phyloP scores from a whole-genome alignment of 192 early-diverging fungal genomes.

The Rhizophlyctis rosea region DNA sequence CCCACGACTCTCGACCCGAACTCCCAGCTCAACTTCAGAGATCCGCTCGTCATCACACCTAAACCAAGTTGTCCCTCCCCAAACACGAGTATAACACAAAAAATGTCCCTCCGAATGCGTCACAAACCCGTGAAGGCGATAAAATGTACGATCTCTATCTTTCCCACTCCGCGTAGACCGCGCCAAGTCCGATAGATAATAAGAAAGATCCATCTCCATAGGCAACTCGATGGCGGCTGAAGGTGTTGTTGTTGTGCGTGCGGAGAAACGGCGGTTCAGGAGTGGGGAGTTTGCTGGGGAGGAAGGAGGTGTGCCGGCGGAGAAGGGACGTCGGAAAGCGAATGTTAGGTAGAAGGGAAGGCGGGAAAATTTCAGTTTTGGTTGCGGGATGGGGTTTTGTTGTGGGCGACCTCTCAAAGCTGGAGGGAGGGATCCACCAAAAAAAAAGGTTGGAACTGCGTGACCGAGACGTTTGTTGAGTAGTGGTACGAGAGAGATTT shows the following conservation, averaged over 20 bases:
- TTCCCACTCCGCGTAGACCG: neutral
- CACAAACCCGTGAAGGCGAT: constrained; percentile 43
- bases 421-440: constrained; percentile 19
- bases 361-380: constrained; percentile 9
- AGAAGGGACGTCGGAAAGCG: constrained; percentile 26
- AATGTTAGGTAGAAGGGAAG: constrained; percentile 35
- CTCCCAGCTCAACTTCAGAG: constrained; percentile 32
- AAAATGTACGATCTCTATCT: constrained; percentile 33
- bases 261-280: no score
- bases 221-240: constrained; percentile 39
- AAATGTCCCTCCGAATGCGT: constrained; percentile 44
- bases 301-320: neutral
- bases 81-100: constrained; percentile 36
- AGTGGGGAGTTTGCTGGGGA: no score
- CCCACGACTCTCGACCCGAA: constrained; percentile 31
- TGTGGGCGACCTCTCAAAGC: neutral
- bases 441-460: constrained; percentile 30
- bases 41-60: constrained; percentile 36
- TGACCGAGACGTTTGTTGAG: constrained; percentile 34
- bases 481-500: constrained; percentile 26
- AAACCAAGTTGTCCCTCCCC: constrained; percentile 29
- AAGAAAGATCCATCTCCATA: constrained; percentile 38
- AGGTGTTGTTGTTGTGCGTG: no score
- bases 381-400: neutral
- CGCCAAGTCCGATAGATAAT: constrained; percentile 11